These are phyloP conservation scores for Daldinia sp. DNA, from an alignment of 2,329 filamentous ascomycete genomes.

Conservation along the genomic window DNA sequence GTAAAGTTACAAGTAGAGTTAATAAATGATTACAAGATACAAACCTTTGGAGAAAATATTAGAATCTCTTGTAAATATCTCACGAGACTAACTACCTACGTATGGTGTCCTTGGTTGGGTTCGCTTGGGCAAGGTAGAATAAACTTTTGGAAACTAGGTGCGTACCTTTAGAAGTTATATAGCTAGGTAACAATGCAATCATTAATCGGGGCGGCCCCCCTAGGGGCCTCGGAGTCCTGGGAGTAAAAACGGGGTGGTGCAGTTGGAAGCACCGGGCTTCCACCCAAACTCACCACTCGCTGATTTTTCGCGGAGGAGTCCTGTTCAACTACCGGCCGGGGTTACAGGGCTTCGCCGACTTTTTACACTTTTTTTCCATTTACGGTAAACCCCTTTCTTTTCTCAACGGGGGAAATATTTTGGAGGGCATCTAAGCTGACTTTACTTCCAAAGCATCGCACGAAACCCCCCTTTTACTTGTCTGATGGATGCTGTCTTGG, in stretches of 20 bases:
- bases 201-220: conserved; percentile 3
- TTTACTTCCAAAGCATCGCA: background rate
- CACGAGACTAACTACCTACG: background rate
- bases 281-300: background rate
- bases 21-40: background rate
- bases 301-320: background rate
- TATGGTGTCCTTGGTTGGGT: background rate
- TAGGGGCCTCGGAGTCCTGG: background rate
- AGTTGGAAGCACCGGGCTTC: conserved; percentile 8
- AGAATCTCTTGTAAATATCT: background rate
- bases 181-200: background rate
- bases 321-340: background rate
- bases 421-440: background rate
- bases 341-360: background rate
- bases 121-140: background rate
- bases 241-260: conserved; percentile 3
- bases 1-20: too few species aligned
- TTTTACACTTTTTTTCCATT: background rate
- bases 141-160: background rate
- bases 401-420: too few species aligned
- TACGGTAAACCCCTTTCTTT: background rate
- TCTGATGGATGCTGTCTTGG: background rate
- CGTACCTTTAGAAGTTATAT: background rate
- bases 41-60: background rate
- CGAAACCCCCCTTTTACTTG: background rate